phyloP scores from a whole-genome alignment of 305 asterid genomes.

The Solanum hybrid region DNA sequence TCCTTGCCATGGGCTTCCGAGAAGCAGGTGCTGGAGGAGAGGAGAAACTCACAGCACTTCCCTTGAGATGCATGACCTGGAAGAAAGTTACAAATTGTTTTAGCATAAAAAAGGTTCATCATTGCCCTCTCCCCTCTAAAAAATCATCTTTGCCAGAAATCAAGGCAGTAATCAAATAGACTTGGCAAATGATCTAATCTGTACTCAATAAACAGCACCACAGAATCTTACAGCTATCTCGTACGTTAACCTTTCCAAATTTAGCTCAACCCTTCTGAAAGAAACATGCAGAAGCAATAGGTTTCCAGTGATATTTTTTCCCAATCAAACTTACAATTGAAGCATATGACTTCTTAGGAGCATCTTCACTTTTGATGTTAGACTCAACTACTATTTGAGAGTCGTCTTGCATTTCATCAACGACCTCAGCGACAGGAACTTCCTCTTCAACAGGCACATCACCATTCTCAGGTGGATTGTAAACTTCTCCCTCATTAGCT shows the following conservation, averaged over 20 bases:
- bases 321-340: constrained; percentile 55
- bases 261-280: background rate
- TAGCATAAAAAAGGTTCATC: background rate
- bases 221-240: background rate
- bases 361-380: constrained; percentile 45
- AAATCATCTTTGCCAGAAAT: background rate
- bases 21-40: constrained; percentile 33
- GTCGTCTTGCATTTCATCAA: constrained; percentile 41
- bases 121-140: background rate
- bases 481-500: constrained; percentile 52
- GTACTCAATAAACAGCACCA: background rate
- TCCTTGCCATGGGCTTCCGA: constrained; percentile 40
- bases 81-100: background rate
- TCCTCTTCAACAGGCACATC: constrained; percentile 44
- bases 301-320: background rate
- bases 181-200: background rate
- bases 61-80: constrained; percentile 80
- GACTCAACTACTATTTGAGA: constrained; percentile 39
- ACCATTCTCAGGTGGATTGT: constrained; percentile 54
- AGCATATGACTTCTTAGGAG: constrained; percentile 79
- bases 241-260: background rate
- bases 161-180: background rate
- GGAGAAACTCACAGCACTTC: constrained; percentile 36
- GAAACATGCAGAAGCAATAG: background rate
- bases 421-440: constrained; percentile 51